phyloP scores from a whole-genome alignment of 2,329 filamentous ascomycete species.

The Stagonosporopsis tanaceti region DNA sequence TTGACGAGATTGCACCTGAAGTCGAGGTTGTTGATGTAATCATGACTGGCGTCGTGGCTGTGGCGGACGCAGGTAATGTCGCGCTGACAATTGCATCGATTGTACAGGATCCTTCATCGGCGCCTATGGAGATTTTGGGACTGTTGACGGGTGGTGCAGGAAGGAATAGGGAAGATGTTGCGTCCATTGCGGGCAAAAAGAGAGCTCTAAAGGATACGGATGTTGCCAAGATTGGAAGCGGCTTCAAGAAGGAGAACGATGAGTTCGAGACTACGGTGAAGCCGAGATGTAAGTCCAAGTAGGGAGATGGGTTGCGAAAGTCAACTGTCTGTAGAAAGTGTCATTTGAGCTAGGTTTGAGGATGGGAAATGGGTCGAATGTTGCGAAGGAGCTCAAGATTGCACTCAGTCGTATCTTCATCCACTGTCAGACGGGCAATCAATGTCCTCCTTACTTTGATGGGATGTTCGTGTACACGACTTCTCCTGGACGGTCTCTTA shows the following conservation, averaged over 20 bases:
- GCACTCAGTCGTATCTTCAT: too few species aligned
- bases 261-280: not conserved
- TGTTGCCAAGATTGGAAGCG: not conserved
- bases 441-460: too few species aligned
- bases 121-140: not conserved
- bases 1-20: not conserved
- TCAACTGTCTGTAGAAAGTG: not conserved
- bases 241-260: not conserved
- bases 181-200: not conserved
- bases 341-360: not conserved
- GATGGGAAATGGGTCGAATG: too few species aligned
- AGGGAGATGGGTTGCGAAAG: not conserved
- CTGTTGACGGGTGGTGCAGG: not conserved
- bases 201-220: not conserved
- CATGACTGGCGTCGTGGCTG: not conserved
- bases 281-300: not conserved
- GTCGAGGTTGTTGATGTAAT: not conserved
- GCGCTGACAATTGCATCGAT: not conserved
- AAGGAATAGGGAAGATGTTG: not conserved
- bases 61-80: not conserved
- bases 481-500: too few species aligned
- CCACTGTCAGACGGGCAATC: too few species aligned
- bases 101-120: not conserved
- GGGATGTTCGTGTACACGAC: too few species aligned
- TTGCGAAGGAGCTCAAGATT: too few species aligned